Evolutionary conservation across 148 eudicot species (phyloP).

Genomic region (Agrostemma githago): DNA sequence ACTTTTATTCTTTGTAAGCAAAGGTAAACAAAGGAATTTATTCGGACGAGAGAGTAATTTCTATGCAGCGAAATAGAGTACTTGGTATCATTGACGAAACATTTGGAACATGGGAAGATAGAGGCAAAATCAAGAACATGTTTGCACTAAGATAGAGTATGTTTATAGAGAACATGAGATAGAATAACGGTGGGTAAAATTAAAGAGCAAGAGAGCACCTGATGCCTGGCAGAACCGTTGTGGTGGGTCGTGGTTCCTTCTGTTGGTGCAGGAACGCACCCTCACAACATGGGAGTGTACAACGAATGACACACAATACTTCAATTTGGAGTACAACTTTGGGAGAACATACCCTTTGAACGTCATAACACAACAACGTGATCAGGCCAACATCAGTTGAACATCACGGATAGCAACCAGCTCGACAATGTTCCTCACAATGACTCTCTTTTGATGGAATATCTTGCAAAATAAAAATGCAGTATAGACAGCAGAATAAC

Average conservation of each 20-base stretch:
- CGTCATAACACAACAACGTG: background rate
- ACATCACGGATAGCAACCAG: slow-evolving; percentile 49
- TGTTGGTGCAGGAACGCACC: slow-evolving; percentile 55
- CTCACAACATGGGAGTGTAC: slow-evolving; percentile 75
- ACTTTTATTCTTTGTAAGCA: too few relatives aligned
- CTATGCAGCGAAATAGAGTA: too few relatives aligned
- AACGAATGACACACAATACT: slow-evolving; percentile 72
- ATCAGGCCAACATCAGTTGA: slow-evolving; percentile 11
- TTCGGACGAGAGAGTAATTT: too few relatives aligned
- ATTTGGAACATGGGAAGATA: too few relatives aligned
- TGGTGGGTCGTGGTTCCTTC: slow-evolving; percentile 77
- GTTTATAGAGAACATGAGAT: background rate
- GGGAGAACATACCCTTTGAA: slow-evolving; percentile 56
- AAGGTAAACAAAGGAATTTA: too few relatives aligned
- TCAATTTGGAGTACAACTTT: slow-evolving; percentile 73
- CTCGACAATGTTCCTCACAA: slow-evolving; percentile 49
- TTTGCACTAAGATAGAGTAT: too few relatives aligned
- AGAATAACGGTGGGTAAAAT: background rate
- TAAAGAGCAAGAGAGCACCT: slow-evolving; percentile 28
- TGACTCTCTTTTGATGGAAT: slow-evolving; percentile 35
- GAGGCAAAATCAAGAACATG: too few relatives aligned
- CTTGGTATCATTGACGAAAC: too few relatives aligned
- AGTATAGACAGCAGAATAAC: too few relatives aligned
- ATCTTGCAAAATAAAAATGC: too few relatives aligned
- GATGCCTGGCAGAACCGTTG: slow-evolving; percentile 56